Evolutionary conservation across 495 filamentous ascomycete genomes (phyloP), one percentile per base, ranked within the genome.

Genomic region (Podospora conica): DNA sequence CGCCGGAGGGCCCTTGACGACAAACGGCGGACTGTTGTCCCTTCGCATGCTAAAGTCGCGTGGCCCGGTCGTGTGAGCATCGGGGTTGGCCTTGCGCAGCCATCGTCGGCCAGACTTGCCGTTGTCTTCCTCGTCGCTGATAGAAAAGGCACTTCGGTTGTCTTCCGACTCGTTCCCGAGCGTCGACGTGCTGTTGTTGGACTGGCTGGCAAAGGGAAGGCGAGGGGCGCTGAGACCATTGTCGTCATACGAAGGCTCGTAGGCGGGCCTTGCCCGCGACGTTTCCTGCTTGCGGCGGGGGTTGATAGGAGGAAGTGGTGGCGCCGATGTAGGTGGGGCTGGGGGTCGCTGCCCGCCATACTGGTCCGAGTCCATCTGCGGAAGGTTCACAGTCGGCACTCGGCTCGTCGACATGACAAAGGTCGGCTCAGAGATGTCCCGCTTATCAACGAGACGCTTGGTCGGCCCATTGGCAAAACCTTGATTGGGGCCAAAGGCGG

Each of bases 401-500:
- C 87, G 88, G 10, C 88, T 92, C 9, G 91, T 95, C 22, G 83
- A 85, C 33, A 86, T 90, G n/a, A 94, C 75, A 64, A 96, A 89
- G 0, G 84, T 90, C 0, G 92, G 92, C 68, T 95, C 92, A 3
- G 91, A 94, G 53, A 97, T 96, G 27, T 89, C 85, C 33, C 83
- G 79, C 71, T 94, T 92, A 70, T 86, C 88, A 58, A 95, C 79
- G 0, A 84, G 79, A 48, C 85, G 85, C 79, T 92, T 95, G 53
- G 69, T 63, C 75, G 80, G 23, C 31, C 73, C 73, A 24, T 75
- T 70, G n/a, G 71, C 54, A 31, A 10, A 63, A 3, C 70, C 53
- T 33, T 68, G 62, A 1, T 48, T 61, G 3, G 71, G 58, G 0
- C 67, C 71, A 29, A 74, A 67, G 28, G 77, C 70, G 1, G 82